These are phyloP conservation scores for Cryptococcus sp. DNA, from an alignment of 1,284 basidiomycete genomes.

Conservation along the genomic window DNA sequence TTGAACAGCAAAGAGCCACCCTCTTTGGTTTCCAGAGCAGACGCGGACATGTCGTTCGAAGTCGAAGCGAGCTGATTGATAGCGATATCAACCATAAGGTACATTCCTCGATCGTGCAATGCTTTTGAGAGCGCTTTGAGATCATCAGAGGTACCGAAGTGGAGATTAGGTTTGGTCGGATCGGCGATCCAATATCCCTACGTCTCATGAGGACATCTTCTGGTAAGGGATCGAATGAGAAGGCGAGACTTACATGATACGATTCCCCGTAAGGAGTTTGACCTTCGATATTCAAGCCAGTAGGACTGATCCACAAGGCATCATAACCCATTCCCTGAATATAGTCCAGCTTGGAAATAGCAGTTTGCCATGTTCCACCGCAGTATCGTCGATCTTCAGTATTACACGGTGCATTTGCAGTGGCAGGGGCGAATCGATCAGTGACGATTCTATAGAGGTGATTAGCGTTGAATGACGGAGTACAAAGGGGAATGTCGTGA, in stretches of 20 bases:
- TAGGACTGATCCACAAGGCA: slow-evolving; percentile 52
- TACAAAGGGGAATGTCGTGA: neutral
- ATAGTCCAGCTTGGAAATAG: slow-evolving; percentile 66
- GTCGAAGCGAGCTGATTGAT: slow-evolving; percentile 30
- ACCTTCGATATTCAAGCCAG: slow-evolving; percentile 55
- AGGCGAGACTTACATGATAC: slow-evolving; percentile 26
- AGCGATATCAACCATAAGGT: slow-evolving; percentile 52
- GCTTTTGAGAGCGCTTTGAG: slow-evolving; percentile 46
- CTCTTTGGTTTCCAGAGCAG: slow-evolving; percentile 13
- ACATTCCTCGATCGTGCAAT: slow-evolving; percentile 50
- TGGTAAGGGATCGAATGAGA: neutral
- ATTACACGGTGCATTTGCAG: slow-evolving; percentile 55
- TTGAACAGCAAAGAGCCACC: slow-evolving; percentile 31
- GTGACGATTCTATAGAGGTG: slow-evolving; percentile 57
- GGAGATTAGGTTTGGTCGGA: slow-evolving; percentile 41
- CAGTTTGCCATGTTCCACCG: slow-evolving; percentile 67
- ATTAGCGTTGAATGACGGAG: neutral
- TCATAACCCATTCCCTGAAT: slow-evolving; percentile 70
- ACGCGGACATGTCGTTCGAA: slow-evolving; percentile 15
- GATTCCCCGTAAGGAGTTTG: slow-evolving; percentile 54
- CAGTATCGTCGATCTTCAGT: slow-evolving; percentile 56
- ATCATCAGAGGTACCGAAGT: slow-evolving; percentile 49
- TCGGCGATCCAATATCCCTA: slow-evolving; percentile 46
- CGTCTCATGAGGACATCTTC: slow-evolving; percentile 61
- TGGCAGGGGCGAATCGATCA: slow-evolving; percentile 62